A percentile compares a stretch with the other conserved stretches of the same genome.
phyloP scores from a whole-genome alignment of 1,284 basidiomycete species.

The Ustilago sp. region DNA sequence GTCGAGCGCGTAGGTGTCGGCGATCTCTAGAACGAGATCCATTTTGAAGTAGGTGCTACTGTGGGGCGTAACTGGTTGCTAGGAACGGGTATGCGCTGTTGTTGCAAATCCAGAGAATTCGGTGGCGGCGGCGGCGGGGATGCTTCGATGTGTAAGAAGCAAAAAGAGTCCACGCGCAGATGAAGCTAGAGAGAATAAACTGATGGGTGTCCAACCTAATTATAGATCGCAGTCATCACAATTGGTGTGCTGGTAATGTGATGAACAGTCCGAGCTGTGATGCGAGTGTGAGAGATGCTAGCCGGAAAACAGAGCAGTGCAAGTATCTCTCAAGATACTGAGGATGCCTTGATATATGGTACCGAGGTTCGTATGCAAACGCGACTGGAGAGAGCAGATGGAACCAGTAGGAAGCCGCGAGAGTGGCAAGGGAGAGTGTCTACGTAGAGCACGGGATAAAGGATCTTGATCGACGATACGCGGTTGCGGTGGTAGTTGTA shows the following conservation, averaged over 20 bases:
- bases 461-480: conserved; percentile 1
- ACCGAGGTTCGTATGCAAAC: neutral
- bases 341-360: neutral
- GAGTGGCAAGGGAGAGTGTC: neutral
- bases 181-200: conserved; percentile 10
- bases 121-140: neutral
- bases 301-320: too few relatives aligned
- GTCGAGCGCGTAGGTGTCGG: conserved; percentile 84
- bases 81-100: neutral
- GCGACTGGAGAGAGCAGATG: neutral
- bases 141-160: conserved; percentile 1
- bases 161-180: neutral
- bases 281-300: neutral
- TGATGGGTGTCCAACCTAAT: conserved; percentile 4
- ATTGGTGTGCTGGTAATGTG: neutral
- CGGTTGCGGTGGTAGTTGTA: neutral
- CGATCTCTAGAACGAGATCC: conserved; percentile 82
- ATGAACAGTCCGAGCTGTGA: neutral
- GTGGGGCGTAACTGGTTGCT: conserved; percentile 2
- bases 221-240: neutral
- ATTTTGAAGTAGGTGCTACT: conserved; percentile 71
- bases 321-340: neutral
- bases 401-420: neutral
- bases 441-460: neutral
- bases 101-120: neutral